Base-by-base conservation (phyloP, 192 early-diverging fungal genomes). In the Bifiguratus adelaidae region DNA sequence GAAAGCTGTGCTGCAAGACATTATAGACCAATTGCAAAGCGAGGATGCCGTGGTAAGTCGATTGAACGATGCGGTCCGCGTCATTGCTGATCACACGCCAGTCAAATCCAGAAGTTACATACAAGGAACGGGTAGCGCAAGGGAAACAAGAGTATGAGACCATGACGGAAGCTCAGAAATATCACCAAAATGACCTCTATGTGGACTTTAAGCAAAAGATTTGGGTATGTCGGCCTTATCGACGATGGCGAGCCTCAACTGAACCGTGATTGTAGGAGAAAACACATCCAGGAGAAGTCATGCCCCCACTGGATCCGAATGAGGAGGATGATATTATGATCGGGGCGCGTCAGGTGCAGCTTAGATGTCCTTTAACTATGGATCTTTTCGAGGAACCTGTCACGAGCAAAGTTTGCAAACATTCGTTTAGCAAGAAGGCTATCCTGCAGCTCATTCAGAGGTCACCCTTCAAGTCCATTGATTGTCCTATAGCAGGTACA, bases 381-480 rank as follows among this genome's bases (percentile, higher is more conserved):
- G 22, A 15, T 40, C 22, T 40, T 20, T 21, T 40, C 3, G 37
- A 20, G 37, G 22, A 40, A 20, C 37, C 37, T 15, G 37, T 40
- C 16, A 40, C 37, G 37, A 40, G 37, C 37, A 40, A 40, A 12
- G 22, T 40, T 21, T 40, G 37, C 37, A 40, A 40, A n/a, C 37
- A 40, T 21, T 40, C 37, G 6, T 40, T 40, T 21, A 20, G 16
- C 12, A 12, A 21, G 4, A 21, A 4, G 7, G 37, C 37, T 21
- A 21, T 40, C 7, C 16, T 21, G 12, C 5, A 40, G 5, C 16
- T 40, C 16, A 40, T 40, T n/a, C 7, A n/a, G 16, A 15, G n/a
- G 37, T n/a, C n/a, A n/a, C 4, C 16, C 4, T 15, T 15, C 6
- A 21, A 21, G n/a, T 4, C 16, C 5, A 40, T 40, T 21, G 5